These are phyloP conservation scores for Exophiala sideris DNA, from an alignment of 2,329 filamentous ascomycete genomes.

Conservation along the genomic window DNA sequence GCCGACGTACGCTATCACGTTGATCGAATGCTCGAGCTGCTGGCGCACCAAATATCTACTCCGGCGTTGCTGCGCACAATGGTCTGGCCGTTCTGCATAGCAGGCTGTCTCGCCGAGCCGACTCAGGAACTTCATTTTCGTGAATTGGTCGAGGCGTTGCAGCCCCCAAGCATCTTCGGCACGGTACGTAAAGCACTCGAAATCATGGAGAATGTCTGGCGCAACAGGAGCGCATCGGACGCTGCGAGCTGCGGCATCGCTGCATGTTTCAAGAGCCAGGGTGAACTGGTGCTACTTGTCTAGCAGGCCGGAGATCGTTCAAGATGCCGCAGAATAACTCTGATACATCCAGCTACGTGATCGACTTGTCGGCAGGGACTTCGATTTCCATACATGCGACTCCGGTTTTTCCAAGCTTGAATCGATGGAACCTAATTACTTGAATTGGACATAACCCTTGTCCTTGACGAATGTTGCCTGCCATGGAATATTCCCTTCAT, in stretches of 20 bases:
- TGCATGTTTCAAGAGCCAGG: background rate
- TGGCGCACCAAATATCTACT: background rate
- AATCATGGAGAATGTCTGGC: constrained; percentile 40
- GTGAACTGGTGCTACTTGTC: background rate
- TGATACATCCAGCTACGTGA: background rate
- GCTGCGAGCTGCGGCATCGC: background rate
- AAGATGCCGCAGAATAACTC: too few species aligned
- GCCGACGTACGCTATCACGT: constrained; percentile 6
- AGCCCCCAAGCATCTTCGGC: constrained; percentile 28
- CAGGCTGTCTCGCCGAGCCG: constrained; percentile 30
- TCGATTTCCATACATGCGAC: background rate
- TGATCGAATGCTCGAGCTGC: background rate
- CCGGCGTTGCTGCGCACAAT: constrained; percentile 31
- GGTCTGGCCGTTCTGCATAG: constrained; percentile 35
- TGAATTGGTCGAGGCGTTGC: constrained; percentile 24
- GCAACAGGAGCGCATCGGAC: background rate
- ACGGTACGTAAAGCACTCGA: constrained; percentile 32
- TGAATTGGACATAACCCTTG: constrained; percentile 19
- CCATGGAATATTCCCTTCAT: constrained; percentile 15
- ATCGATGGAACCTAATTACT: background rate
- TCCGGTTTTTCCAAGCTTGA: too few species aligned
- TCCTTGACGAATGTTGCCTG: constrained; percentile 15
- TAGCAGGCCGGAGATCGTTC: background rate
- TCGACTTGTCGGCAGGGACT: background rate
- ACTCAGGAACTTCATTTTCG: constrained; percentile 27